Percentiles rank a stretch among this genome's conserved stretches.
These are phyloP conservation scores for Leptographium procerum DNA, from an alignment of 2,329 filamentous ascomycete species.

Conservation along the genomic window DNA sequence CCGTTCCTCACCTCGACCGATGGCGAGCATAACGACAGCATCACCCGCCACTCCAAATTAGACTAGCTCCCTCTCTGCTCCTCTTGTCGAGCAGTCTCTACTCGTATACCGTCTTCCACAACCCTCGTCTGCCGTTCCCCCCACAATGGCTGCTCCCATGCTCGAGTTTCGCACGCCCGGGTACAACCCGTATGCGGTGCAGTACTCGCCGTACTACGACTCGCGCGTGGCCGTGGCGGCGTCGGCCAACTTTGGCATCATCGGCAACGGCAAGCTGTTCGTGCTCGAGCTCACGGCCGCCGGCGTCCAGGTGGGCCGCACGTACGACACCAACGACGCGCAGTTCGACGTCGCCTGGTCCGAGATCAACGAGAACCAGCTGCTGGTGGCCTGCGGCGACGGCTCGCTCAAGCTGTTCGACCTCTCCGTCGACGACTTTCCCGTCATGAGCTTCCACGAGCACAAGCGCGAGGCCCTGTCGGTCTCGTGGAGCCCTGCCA, in stretches of 20 bases:
- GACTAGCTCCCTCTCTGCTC: not conserved
- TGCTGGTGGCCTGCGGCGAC: slow-evolving; percentile 81
- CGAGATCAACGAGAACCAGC: slow-evolving; percentile 90
- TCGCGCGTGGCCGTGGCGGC: slow-evolving; percentile 81
- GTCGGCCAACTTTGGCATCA: slow-evolving; percentile 92
- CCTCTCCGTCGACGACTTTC: slow-evolving; percentile 67
- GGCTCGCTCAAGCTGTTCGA: slow-evolving; percentile 94
- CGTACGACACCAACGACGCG: slow-evolving; percentile 93
- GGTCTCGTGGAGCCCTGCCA: slow-evolving; percentile 82
- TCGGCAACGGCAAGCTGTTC: slow-evolving; percentile 87
- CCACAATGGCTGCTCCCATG: slow-evolving; percentile 40
- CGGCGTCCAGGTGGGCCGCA: slow-evolving; percentile 76
- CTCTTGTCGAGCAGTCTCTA: too few relatives aligned
- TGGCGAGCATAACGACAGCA: not conserved
- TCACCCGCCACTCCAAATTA: not conserved
- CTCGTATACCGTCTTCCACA: too few relatives aligned
- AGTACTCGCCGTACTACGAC: slow-evolving; percentile 98
- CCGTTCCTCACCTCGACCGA: not conserved
- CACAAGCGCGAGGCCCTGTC: slow-evolving; percentile 90
- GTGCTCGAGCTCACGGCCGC: slow-evolving; percentile 71
- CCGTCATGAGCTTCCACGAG: slow-evolving; percentile 84
- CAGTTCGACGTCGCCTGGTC: slow-evolving; percentile 94
- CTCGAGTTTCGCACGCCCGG: slow-evolving; percentile 89
- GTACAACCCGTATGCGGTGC: slow-evolving; percentile 92
- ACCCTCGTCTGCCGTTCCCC: not conserved